phyloP scores from a whole-genome alignment of 2,329 filamentous ascomycete species.

The Neonectria ditissima region DNA sequence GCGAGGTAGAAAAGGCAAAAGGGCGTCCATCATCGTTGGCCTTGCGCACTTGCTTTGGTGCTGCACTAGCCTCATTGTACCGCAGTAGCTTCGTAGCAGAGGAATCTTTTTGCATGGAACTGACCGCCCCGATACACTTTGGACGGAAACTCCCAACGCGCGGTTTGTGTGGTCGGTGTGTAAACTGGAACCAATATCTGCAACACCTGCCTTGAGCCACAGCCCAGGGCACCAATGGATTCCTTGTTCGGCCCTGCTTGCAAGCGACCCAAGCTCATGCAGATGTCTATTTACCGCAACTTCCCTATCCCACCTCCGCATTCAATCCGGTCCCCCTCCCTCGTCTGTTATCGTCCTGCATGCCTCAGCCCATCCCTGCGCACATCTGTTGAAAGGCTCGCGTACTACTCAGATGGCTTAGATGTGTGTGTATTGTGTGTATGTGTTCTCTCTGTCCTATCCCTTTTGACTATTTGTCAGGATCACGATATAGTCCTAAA shows the following conservation, averaged over 20 bases:
- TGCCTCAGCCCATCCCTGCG: conserved; percentile 26
- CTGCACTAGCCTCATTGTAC: background rate
- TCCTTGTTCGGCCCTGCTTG: background rate
- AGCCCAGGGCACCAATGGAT: conserved; percentile 20
- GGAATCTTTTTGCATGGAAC: background rate
- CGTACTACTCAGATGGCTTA: too few relatives aligned
- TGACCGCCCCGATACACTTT: too few relatives aligned
- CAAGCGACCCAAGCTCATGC: background rate
- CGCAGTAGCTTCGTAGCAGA: too few relatives aligned
- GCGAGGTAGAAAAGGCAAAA: background rate
- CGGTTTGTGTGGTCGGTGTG: conserved; percentile 19
- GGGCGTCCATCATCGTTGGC: conserved; percentile 1
- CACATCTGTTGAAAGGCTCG: too few relatives aligned
- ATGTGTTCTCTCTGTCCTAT: too few relatives aligned
- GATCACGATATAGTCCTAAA: too few relatives aligned
- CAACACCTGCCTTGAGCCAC: too few relatives aligned
- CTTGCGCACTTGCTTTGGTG: background rate
- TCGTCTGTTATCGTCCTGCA: conserved; percentile 25
- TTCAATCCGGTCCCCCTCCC: conserved; percentile 14
- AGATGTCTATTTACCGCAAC: conserved; percentile 20
- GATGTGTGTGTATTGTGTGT: too few relatives aligned
- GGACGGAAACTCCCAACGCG: conserved; percentile 8
- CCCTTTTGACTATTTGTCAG: too few relatives aligned
- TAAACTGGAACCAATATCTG: background rate
- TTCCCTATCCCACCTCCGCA: conserved; percentile 29